A percentile compares a stretch with the other conserved stretches of the same genome.
Evolutionary conservation across 2,329 filamentous ascomycete genomes (phyloP).

Genomic region (Paecilomyces dactylethromorphus): DNA sequence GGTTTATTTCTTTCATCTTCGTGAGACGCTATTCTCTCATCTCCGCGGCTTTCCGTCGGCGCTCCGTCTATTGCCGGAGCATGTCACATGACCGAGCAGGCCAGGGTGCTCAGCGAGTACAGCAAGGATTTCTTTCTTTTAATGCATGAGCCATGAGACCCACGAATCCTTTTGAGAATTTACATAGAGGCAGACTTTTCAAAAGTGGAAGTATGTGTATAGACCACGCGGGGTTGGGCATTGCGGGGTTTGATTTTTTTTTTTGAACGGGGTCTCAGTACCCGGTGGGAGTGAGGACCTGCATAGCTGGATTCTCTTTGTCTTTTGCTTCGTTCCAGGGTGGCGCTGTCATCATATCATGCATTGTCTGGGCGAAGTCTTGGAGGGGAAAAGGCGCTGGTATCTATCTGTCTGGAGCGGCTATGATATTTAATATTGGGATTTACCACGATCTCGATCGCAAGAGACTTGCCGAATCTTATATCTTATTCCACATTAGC

Average conservation of each 20-base stretch:
- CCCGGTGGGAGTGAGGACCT: not conserved
- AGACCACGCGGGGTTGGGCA: not conserved
- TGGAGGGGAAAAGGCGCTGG: not conserved
- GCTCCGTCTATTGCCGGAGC: not conserved
- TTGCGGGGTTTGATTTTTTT: not conserved
- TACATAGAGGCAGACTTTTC: not conserved
- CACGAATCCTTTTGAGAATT: conserved; percentile 10
- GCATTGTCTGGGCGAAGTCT: not conserved
- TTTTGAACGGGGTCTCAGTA: not conserved
- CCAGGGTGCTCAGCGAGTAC: not conserved
- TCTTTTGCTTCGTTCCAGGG: not conserved
- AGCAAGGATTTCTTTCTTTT: conserved; percentile 7
- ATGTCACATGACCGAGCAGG: not conserved
- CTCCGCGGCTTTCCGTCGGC: not conserved
- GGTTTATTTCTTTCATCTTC: not conserved
- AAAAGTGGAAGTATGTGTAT: not conserved
- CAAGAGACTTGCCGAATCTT: not conserved
- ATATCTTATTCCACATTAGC: not conserved
- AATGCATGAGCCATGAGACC: conserved; percentile 13
- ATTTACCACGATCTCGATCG: not conserved
- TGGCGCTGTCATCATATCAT: not conserved
- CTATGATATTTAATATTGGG: not conserved
- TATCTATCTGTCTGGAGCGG: not conserved
- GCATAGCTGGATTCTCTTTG: not conserved
- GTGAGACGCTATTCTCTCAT: conserved; percentile 1